Evolutionary conservation across 345 rosid genomes (phyloP).

Genomic region (Rhodomyrtus tomentosa): DNA sequence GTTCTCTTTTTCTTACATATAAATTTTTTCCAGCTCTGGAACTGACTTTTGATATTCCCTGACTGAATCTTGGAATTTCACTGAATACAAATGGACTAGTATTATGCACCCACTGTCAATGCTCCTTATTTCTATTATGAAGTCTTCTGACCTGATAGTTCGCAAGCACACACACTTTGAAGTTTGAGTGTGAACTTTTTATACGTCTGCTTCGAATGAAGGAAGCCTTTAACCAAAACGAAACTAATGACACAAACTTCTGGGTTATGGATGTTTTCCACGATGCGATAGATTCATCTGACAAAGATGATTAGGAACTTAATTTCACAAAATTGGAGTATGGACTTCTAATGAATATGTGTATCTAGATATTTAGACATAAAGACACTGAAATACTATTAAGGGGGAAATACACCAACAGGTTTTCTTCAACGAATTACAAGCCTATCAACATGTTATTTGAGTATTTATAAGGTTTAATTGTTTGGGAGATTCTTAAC

Average conservation of each 20-base stretch:
- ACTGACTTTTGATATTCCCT: neutral
- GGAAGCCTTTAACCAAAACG: neutral
- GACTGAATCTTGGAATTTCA: neutral
- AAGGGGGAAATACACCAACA: neutral
- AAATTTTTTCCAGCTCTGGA: neutral
- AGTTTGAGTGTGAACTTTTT: neutral
- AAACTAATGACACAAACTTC: neutral
- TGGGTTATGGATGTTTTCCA: neutral
- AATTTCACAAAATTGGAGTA: too few species aligned
- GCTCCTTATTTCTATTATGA: neutral
- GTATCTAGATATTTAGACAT: neutral
- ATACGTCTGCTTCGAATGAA: neutral
- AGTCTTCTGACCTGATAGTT: neutral
- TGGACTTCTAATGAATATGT: neutral
- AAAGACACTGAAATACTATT: neutral
- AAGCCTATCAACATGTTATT: neutral
- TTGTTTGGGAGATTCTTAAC: neutral
- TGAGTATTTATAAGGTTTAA: neutral
- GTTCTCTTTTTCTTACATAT: constrained; percentile 31
- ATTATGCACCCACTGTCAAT: neutral
- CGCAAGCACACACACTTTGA: neutral
- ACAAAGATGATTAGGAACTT: too few species aligned
- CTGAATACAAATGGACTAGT: neutral
- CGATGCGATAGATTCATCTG: neutral
- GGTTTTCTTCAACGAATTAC: neutral